These are phyloP conservation scores for Chrysanthemum lavandulifolium DNA, from an alignment of 129 eudicot species.

Conservation along the genomic window DNA sequence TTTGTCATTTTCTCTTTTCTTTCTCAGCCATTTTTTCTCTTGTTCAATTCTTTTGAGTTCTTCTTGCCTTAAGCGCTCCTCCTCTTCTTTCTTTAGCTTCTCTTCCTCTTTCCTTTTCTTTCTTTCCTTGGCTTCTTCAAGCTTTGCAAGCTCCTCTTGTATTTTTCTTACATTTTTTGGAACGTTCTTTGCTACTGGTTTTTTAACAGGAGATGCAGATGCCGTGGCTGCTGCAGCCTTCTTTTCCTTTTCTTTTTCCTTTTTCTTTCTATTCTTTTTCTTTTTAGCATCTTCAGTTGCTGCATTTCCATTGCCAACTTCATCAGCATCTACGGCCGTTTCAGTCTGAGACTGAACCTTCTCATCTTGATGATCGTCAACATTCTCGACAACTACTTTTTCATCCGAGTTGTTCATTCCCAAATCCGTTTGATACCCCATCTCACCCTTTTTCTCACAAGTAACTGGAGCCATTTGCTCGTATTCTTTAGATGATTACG, in stretches of 20 bases:
- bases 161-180: constrained; percentile 81
- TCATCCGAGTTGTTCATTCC: too few species aligned
- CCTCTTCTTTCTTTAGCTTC: constrained; percentile 82
- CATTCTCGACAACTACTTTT: too few species aligned
- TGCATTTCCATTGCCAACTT: constrained; percentile 52
- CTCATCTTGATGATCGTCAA: constrained; percentile 23
- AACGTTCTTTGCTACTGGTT: constrained; percentile 70
- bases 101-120: constrained; percentile 89
- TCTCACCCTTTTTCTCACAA: too few species aligned
- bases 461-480: too few species aligned
- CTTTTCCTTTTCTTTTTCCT: constrained; percentile 88
- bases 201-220: constrained; percentile 46
- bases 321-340: constrained; percentile 36
- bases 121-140: constrained; percentile 64
- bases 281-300: constrained; percentile 67
- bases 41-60: constrained; percentile 65
- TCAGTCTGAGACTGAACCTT: constrained; percentile 52
- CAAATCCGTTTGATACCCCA: too few species aligned
- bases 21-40: constrained; percentile 70
- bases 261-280: constrained; percentile 91
- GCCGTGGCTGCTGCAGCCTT: constrained; percentile 70
- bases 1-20: constrained; percentile 24
- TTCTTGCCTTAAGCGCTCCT: constrained; percentile 61
- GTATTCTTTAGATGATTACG: too few species aligned
- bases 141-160: constrained; percentile 80